Conservation (phyloP, 345 rosid genomes). For the Laguncularia racemosa region DNA sequence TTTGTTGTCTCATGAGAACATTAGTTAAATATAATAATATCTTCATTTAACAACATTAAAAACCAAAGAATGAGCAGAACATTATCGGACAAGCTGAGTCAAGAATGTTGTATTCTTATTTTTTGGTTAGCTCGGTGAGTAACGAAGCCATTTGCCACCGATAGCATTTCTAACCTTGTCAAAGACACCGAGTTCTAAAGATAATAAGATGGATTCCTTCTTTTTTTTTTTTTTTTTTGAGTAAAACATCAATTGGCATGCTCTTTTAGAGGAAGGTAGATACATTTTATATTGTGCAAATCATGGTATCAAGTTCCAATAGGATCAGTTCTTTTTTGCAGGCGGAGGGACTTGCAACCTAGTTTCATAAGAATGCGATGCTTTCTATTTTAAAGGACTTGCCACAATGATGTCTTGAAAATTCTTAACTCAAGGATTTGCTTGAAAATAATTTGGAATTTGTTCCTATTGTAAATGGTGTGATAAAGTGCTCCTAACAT, state of each 20-base stretch:
- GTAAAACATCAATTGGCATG: conserved; percentile 39
- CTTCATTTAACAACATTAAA: too few species aligned
- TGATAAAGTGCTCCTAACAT: conserved; percentile 57
- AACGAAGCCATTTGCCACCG: conserved; percentile 61
- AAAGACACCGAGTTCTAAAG: conserved; percentile 28
- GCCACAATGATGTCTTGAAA: conserved; percentile 80
- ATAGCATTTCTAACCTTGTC: conserved; percentile 66
- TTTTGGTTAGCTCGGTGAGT: conserved; percentile 38
- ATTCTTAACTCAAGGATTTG: conserved; percentile 52
- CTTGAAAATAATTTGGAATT: conserved; percentile 73
- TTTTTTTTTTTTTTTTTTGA: conserved; percentile 35
- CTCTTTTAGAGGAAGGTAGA: conserved; percentile 45
- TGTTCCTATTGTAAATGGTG: conserved; percentile 62
- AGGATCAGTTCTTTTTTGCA: conserved; percentile 58
- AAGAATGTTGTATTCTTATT: conserved; percentile 50
- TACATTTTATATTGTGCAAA: conserved; percentile 69
- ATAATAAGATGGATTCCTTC: conserved; percentile 59
- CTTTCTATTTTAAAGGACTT: conserved; percentile 65
- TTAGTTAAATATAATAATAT: too few species aligned
- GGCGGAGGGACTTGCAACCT: conserved; percentile 53
- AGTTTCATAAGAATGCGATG: conserved; percentile 64
- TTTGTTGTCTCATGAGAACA: too few species aligned
- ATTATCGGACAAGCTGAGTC: conserved; percentile 69
- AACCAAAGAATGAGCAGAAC: too few species aligned
- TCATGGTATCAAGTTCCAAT: conserved; percentile 70